phyloP scores from a whole-genome alignment of 495 filamentous ascomycete species.

The Parathielavia appendiculata region DNA sequence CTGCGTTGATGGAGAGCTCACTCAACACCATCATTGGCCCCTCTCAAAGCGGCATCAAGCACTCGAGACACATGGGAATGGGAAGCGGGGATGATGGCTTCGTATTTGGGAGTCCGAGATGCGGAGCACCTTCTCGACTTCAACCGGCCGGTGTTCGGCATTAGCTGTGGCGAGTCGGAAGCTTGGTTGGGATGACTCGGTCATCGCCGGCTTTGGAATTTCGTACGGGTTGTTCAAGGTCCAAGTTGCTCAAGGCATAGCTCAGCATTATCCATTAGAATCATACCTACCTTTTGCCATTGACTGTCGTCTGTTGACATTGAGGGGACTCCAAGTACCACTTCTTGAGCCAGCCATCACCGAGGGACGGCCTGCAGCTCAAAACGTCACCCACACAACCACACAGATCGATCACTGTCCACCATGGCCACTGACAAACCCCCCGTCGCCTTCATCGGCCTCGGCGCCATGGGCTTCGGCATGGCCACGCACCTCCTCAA shows the following conservation, averaged over 20 bases:
- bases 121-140: slow-evolving; percentile 13
- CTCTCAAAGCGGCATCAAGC: slow-evolving; percentile 16
- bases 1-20: slow-evolving; percentile 15
- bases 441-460: slow-evolving; percentile 69
- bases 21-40: slow-evolving; percentile 25
- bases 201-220: background rate
- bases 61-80: background rate
- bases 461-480: slow-evolving; percentile 85
- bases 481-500: slow-evolving; percentile 77
- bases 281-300: no score
- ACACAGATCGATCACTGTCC: background rate
- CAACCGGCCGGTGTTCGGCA: slow-evolving; percentile 21
- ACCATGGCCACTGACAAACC: slow-evolving; percentile 42
- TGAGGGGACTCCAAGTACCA: no score
- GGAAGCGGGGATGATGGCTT: background rate
- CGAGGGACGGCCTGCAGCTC: background rate
- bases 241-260: background rate
- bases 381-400: slow-evolving; percentile 3
- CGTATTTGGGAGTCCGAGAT: background rate
- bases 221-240: background rate
- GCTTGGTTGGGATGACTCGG: background rate
- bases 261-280: no score
- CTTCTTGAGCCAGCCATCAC: no score
- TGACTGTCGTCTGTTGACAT: background rate
- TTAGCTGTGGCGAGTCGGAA: background rate